Base-by-base conservation (phyloP, 2,329 filamentous ascomycete species). In the Sporothrix euskadiensis region DNA sequence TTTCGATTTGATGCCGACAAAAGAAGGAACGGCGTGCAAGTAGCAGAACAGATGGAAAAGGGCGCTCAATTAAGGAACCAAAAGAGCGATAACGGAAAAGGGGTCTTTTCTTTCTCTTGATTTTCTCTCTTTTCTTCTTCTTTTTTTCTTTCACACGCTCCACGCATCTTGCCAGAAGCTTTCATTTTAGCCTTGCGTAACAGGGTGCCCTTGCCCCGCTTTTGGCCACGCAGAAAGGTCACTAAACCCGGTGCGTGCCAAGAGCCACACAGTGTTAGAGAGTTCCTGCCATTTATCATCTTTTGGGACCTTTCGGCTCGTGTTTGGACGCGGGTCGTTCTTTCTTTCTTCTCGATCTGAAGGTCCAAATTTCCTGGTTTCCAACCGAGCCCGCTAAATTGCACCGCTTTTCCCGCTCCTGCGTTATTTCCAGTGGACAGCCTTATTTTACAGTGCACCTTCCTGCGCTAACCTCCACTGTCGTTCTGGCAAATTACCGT, bases 131-230 rank as follows among this genome's bases (percentile, higher is more conserved):
- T 66, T 66, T 66, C 49, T 68, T 66, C 12, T 65, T 47, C 61
- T 66, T 66, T 68, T 66, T 22, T 65, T 47, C 61, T 44, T 66
- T 66, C 61, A 30, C 22, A 66, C 10, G 39, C 59, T 65, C 59
- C 49, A 22, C 49, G 52, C 52, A 9, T n/a, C 22, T 44, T 44
- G 32, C 59, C 35, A 26, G n/a, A 30, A 47, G 39, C 61, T 66
- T 47, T 66, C 61, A 66, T 66, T 70, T 70, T 70, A 70, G 68
- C 49, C 68, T 44, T 70, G 68, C 68, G 68, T 54, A 69, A 68
- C 44, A 70, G 35, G 26, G 26, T 56, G 65, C 65, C 9, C 49
- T 4, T 52, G 65, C 65, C 65, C 47, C 61, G 61, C 61, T 66
- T 66, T 47, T 66, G 61, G 12, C 61, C 39, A 30, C 39, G 22